Evolutionary conservation across 306 rosid species (phyloP).

Genomic region (Trifolium pratense): DNA sequence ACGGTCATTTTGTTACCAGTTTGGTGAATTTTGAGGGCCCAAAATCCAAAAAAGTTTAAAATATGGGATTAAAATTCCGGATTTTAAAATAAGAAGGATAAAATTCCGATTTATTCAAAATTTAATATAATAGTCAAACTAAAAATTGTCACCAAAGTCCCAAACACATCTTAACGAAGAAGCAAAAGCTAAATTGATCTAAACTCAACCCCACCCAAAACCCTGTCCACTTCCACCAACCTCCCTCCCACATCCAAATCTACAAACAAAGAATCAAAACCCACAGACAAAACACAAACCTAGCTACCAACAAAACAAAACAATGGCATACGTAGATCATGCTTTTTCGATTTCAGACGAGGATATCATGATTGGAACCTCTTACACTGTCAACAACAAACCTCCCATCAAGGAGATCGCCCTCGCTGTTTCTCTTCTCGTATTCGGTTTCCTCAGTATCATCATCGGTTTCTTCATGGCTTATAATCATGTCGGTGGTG

Average conservation of each 20-base stretch:
- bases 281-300: background rate
- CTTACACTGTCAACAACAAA: slow-evolving; percentile 76
- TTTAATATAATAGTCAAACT: background rate
- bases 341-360: slow-evolving; percentile 95
- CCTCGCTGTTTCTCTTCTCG: slow-evolving; percentile 86
- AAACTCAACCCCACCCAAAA: background rate
- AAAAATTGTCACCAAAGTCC: background rate
- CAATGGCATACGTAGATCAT: slow-evolving; percentile 93
- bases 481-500: slow-evolving; percentile 88
- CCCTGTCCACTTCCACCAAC: background rate
- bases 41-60: too few relatives aligned
- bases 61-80: too few relatives aligned
- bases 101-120: too few relatives aligned
- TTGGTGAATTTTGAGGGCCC: too few relatives aligned
- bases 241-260: background rate
- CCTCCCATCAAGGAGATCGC: slow-evolving; percentile 96
- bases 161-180: background rate
- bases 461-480: slow-evolving; percentile 82
- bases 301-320: background rate
- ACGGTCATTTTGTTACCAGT: too few relatives aligned
- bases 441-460: slow-evolving; percentile 79
- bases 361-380: slow-evolving; percentile 83
- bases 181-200: background rate
- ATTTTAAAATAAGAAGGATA: too few relatives aligned
- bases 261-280: background rate